Evolutionary conservation across 345 rosid genomes (phyloP), one percentile per base, ranked within the genome.

Genomic region (Corymbia maculata): DNA sequence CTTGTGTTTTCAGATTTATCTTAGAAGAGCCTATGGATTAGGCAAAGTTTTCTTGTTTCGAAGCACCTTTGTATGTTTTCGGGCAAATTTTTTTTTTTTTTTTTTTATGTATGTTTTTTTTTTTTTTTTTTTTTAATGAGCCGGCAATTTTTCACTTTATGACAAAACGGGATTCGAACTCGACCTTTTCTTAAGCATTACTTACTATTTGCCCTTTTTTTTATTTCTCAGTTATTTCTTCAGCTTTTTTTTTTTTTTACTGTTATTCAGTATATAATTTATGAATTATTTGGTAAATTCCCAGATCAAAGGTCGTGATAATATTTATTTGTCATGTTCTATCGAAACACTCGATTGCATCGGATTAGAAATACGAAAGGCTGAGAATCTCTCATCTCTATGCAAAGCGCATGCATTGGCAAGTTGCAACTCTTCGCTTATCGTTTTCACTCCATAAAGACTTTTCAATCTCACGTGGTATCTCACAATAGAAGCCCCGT

Each of bases 261-360:
- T 61, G 13, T 61, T 28, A 64, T 64, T 13, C 13, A 64, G 75
- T 13, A n/a, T 64, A 6, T n/a, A 64, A n/a, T 64, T 64, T n/a
- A n/a, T 64, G 36, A 64, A 64, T 14, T n/a, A 64, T 64, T 7
- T 32, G 14, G 75, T 7, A n/a, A 36, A 32, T 64, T 64, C 75
- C 75, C 2, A n/a, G 36, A 13, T n/a, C n/a, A 64, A 36, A 8
- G 36, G 36, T n/a, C 14, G 36, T 0, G 0, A 64, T 19, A 0
- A 64, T 9, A 0, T n/a, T n/a, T 64, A 0, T 0, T 64, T 64
- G 75, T 0, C 7, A n/a, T 13, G 36, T 64, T 0, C 36, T 64
- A 64, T n/a, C 9, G n/a, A 64, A 64, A 32, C 5, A 13, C 36
- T 64, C 42, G 2, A 36, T n/a, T 3, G 19, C 17, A 64, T 13